Conservation (phyloP, 805 yeast genomes). For the Kodamaea kakaduensis region DNA sequence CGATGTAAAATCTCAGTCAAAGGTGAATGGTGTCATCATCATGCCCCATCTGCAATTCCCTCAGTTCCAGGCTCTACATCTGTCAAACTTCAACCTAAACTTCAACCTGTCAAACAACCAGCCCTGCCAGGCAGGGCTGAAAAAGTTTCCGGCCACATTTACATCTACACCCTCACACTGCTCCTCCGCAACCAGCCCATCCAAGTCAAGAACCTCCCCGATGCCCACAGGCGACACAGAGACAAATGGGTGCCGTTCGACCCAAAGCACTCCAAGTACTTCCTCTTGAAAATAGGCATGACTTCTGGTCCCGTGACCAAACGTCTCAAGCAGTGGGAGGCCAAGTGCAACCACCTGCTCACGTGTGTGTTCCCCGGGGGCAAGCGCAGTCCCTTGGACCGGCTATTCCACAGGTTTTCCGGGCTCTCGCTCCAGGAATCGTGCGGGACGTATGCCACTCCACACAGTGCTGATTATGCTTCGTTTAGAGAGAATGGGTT, state of each 20-base stretch:
- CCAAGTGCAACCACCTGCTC: constrained; percentile 46
- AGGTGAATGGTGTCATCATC: constrained; percentile 34
- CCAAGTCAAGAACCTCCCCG: constrained; percentile 30
- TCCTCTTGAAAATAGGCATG: constrained; percentile 51
- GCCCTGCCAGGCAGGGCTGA: background rate
- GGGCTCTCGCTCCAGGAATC: background rate
- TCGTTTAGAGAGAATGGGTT: constrained; percentile 30
- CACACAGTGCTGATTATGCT: constrained; percentile 1
- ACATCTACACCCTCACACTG: constrained; percentile 46
- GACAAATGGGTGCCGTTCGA: constrained; percentile 32
- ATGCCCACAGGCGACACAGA: constrained; percentile 13
- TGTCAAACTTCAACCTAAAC: background rate
- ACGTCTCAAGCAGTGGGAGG: constrained; percentile 50
- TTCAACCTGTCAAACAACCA: background rate
- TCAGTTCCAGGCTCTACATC: background rate
- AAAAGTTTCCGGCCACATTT: constrained; percentile 44
- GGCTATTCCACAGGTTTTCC: constrained; percentile 3
- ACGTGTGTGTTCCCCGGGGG: constrained; percentile 22
- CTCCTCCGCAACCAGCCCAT: constrained; percentile 32
- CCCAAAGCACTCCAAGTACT: constrained; percentile 32
- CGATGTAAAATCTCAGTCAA: constrained; percentile 33
- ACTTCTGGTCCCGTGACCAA: constrained; percentile 43
- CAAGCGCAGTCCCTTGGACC: constrained; percentile 23
- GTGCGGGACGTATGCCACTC: constrained; percentile 7
- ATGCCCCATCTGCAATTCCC: constrained; percentile 10